phyloP scores from a whole-genome alignment of 2,329 filamentous ascomycete genomes.

The Ascochyta clinopodiicola region DNA sequence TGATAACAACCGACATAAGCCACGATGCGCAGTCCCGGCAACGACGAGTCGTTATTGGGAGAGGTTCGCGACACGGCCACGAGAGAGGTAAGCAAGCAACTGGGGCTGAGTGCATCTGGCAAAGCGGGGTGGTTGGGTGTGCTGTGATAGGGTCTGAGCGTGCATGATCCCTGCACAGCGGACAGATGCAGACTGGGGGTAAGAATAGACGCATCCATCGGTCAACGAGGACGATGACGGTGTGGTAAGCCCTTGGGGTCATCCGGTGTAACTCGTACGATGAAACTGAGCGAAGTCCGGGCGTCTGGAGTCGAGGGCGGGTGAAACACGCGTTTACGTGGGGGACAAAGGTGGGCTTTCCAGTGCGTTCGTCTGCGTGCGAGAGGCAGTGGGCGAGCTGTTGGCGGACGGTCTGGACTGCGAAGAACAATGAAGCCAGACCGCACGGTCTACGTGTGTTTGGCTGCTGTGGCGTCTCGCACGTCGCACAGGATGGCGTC shows the following conservation, averaged over 20 bases:
- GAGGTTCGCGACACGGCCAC: conserved; percentile 6
- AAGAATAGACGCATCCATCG: conserved; percentile 27
- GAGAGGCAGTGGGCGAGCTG: neutral
- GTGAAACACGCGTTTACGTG: conserved; percentile 22
- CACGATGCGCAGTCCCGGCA: conserved; percentile 17
- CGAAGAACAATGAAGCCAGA: too few relatives aligned
- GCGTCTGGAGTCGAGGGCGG: conserved; percentile 19
- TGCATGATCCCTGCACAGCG: conserved; percentile 22
- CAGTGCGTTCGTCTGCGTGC: neutral
- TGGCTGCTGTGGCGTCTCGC: neutral
- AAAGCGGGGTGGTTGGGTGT: conserved; percentile 22
- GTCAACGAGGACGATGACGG: conserved; percentile 24
- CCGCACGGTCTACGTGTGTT: too few relatives aligned
- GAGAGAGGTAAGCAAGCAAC: conserved; percentile 20
- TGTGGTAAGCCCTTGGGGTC: conserved; percentile 18
- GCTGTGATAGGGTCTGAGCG: conserved; percentile 21
- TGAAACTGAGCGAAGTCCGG: conserved; percentile 10
- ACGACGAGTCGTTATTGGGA: conserved; percentile 12
- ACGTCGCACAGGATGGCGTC: conserved; percentile 9
- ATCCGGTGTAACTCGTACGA: conserved; percentile 14
- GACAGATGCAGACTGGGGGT: conserved; percentile 11
- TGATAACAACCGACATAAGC: conserved; percentile 15
- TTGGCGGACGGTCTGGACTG: neutral
- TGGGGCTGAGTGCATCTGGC: conserved; percentile 36
- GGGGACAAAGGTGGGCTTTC: conserved; percentile 9